Conservation (phyloP, 2,329 filamentous ascomycete species). For the Pseudodiploospora longispora region DNA sequence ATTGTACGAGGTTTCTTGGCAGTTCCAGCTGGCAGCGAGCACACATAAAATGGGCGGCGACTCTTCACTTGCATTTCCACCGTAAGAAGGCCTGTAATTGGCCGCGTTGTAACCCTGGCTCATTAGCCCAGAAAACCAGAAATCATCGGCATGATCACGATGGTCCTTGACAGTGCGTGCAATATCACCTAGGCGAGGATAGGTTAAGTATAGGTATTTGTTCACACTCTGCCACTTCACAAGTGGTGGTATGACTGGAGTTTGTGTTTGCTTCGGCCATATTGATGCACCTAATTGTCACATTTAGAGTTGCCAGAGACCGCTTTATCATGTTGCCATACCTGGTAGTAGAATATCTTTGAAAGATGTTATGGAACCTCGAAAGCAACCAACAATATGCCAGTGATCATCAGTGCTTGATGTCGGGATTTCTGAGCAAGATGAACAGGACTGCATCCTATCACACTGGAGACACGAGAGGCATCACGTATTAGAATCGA, state of each 20-base stretch:
- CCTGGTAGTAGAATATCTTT: conserved; percentile 43
- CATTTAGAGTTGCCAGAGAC: too few species aligned
- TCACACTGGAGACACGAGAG: conserved; percentile 36
- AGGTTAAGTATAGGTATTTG: conserved; percentile 40
- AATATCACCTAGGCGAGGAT: conserved; percentile 32
- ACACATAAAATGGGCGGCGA: conserved; percentile 42
- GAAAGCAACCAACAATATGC: conserved; percentile 42
- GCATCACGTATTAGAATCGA: conserved; percentile 9
- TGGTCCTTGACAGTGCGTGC: conserved; percentile 34
- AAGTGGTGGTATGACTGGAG: conserved; percentile 42
- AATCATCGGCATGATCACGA: conserved; percentile 47
- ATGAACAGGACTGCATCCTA: conserved; percentile 39
- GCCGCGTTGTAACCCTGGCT: conserved; percentile 19
- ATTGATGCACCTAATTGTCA: too few species aligned
- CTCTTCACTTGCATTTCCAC: conserved; percentile 28
- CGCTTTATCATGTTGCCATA: conserved; percentile 15
- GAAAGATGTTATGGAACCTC: conserved; percentile 38
- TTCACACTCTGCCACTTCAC: conserved; percentile 43
- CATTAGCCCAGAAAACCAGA: conserved; percentile 50
- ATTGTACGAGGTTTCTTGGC: conserved; percentile 38
- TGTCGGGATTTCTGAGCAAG: conserved; percentile 32
- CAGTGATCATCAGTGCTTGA: conserved; percentile 37
- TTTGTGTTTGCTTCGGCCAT: conserved; percentile 37
- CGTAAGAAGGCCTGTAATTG: conserved; percentile 9
- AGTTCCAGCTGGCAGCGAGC: conserved; percentile 45